These are phyloP conservation scores for Trypanosoma scelopori DNA, from an alignment of 208 protist genomes.

Conservation along the genomic window DNA sequence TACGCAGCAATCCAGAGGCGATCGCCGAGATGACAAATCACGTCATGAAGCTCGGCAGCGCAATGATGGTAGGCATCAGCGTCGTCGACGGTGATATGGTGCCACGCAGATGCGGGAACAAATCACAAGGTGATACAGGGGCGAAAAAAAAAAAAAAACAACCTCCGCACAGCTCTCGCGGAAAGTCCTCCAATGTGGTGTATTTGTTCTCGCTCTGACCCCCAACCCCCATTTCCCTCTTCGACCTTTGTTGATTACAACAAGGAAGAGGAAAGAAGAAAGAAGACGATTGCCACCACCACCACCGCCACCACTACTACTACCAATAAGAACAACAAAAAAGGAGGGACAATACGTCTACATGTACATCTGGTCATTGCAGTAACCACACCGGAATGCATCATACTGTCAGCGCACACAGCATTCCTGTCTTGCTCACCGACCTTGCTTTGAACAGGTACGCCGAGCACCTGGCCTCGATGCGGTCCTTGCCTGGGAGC, in stretches of 20 bases:
- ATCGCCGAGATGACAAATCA: constrained; percentile 18
- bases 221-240: background rate
- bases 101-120: background rate
- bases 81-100: constrained; percentile 13
- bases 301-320: too few relatives aligned
- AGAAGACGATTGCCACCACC: too few relatives aligned
- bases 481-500: background rate
- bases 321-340: too few relatives aligned
- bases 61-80: constrained; percentile 8
- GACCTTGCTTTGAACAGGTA: constrained; percentile 41
- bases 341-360: too few relatives aligned
- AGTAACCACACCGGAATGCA: background rate
- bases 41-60: constrained; percentile 12
- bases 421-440: constrained; percentile 41
- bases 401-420: constrained; percentile 23
- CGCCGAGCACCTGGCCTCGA: constrained; percentile 32
- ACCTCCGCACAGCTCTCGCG: too few relatives aligned
- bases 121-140: background rate
- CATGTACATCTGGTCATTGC: too few relatives aligned
- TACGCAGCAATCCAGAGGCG: constrained; percentile 5
- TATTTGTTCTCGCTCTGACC: background rate
- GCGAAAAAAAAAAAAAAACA: too few relatives aligned
- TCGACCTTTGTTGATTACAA: background rate
- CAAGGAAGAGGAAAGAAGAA: too few relatives aligned
- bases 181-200: background rate